Evolutionary conservation across 441 rosid genomes (phyloP).

Genomic region (Caryocar brasiliense): DNA sequence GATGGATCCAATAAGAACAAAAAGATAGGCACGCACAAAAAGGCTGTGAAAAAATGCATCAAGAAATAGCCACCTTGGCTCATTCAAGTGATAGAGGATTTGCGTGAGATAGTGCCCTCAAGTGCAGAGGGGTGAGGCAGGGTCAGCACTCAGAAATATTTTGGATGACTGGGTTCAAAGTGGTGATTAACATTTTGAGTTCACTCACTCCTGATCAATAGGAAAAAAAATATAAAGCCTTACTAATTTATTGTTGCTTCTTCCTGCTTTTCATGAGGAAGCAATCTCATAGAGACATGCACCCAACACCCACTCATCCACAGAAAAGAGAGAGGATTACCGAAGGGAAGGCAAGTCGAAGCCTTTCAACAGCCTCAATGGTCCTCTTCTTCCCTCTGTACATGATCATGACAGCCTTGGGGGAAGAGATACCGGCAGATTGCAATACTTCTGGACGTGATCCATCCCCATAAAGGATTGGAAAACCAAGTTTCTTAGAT

Average conservation of each 20-base stretch:
- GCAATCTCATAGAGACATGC: neutral
- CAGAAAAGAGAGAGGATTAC: slow-evolving; percentile 26
- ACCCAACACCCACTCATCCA: neutral
- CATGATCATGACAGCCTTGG: slow-evolving; percentile 90
- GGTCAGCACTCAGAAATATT: too few relatives aligned
- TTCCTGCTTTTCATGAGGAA: neutral
- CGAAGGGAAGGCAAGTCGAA: slow-evolving; percentile 78
- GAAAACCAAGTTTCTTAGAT: slow-evolving; percentile 81
- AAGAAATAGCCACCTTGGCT: too few relatives aligned
- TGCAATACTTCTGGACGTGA: slow-evolving; percentile 74
- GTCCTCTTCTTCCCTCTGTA: slow-evolving; percentile 73
- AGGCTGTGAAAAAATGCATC: too few relatives aligned
- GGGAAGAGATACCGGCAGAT: slow-evolving; percentile 77
- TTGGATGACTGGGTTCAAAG: neutral
- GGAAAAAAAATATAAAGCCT: neutral
- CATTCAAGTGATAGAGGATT: too few relatives aligned
- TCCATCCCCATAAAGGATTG: slow-evolving; percentile 80
- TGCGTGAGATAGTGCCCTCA: too few relatives aligned
- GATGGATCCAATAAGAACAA: too few relatives aligned
- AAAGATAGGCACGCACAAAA: neutral
- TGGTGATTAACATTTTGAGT: too few relatives aligned
- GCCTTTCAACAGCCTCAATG: slow-evolving; percentile 74
- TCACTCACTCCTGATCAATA: too few relatives aligned
- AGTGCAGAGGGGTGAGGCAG: too few relatives aligned
- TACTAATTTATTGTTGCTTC: neutral